Conservation (phyloP, 1,284 basidiomycete species). For the Ceratobasidium sp. region DNA sequence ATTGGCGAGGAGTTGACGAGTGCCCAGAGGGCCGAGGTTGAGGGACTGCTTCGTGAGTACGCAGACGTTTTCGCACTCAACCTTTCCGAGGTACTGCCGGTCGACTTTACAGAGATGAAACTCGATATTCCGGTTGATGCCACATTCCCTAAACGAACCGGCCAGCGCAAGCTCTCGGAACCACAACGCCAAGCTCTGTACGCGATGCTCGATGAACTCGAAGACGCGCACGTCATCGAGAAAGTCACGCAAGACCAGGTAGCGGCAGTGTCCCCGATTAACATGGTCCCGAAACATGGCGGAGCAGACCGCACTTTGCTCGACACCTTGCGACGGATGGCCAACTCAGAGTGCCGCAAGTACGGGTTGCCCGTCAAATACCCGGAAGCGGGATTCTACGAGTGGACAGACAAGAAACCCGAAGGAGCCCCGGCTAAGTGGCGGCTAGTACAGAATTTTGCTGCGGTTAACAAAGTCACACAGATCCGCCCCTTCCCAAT, state of each 20-base stretch:
- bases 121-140: constrained; percentile 9
- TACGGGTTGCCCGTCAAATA: constrained; percentile 9
- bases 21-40: constrained; percentile 36
- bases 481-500: constrained; percentile 40
- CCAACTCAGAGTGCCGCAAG: constrained; percentile 41
- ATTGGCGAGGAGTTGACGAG: constrained; percentile 43
- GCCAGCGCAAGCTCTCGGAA: constrained; percentile 23
- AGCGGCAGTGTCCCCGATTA: constrained; percentile 2
- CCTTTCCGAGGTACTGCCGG: constrained; percentile 42
- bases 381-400: not conserved
- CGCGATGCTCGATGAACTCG: not conserved
- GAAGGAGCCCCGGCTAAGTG: constrained; percentile 41
- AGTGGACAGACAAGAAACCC: not conserved
- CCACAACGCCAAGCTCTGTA: not conserved
- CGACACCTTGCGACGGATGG: constrained; percentile 34
- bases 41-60: constrained; percentile 37
- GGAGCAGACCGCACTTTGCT: constrained; percentile 15
- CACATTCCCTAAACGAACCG: not conserved
- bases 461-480: constrained; percentile 45
- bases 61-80: constrained; percentile 45
- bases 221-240: not conserved
- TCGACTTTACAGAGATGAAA: constrained; percentile 30
- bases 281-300: constrained; percentile 47
- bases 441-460: constrained; percentile 46
- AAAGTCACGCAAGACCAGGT: constrained; percentile 13